Evolutionary conservation across 2,329 filamentous ascomycete genomes (phyloP), one percentile per base, ranked within the genome.

Genomic region (Pseudopyricularia cyperi): DNA sequence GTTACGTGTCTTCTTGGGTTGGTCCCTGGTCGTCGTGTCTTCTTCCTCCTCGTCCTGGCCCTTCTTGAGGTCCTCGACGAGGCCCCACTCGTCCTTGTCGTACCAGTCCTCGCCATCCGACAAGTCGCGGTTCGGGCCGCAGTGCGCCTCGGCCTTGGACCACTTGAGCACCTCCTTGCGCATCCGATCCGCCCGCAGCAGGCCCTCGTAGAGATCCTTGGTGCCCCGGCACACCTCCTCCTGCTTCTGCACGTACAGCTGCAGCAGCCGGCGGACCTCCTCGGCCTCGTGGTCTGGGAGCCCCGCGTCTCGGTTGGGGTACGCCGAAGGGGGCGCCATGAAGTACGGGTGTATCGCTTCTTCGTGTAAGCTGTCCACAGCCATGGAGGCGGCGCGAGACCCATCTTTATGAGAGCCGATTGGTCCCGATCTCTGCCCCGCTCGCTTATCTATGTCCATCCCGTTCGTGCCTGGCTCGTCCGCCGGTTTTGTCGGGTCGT

Each of bases 51-150:
- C 83, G 55, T 89, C 85, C 60, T 87, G 83, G 0, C 87, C 87
- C 68, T 93, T 93, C 64, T 87, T 84, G 7, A 91, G 68, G 57
- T 87, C 83, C 55, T 86, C 83, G 8, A 79, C 76, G 48, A 93
- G 65, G 0, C 78, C 79, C 86, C 87, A 91, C 67, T 88, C 85
- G 51, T 88, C 83, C 61, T 79, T 79, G 65, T 94, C 88, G 62
- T 89, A 90, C 85, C 87, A 94, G 63, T 94, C 88, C 70, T 94
- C 88, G 11, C 87, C 87, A 63, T 94, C 88, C 50, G 85, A 89
- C 82, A 93, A 82, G 64, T 90, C 86, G 49, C 82, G 66, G 62
- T 82, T 80, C 17, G 71, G 63, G 2, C 81, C 79, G 51, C 72
- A 74, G 60, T 91, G 87, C 22, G 77, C 86, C 67, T 91, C 87